A percentile compares a stretch with the other conserved stretches of the same genome.
phyloP scores from a whole-genome alignment of 2,329 filamentous ascomycete species.

The Stagonosporopsis vannaccii region DNA sequence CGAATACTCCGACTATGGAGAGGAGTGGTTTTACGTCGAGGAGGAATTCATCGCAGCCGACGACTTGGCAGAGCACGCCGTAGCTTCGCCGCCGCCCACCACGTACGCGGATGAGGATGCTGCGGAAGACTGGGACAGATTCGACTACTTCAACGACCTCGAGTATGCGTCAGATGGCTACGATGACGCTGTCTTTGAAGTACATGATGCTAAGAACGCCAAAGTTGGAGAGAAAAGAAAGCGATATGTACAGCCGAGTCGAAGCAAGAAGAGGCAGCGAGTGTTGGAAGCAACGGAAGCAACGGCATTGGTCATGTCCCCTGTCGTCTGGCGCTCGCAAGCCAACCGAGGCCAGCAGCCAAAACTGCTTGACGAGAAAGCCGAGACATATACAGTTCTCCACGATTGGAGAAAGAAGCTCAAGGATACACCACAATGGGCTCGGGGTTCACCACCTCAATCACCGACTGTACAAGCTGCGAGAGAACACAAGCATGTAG shows the following conservation, averaged over 20 bases:
- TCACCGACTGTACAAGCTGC: constrained; percentile 21
- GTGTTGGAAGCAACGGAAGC: constrained; percentile 2
- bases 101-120: constrained; percentile 42
- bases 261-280: constrained; percentile 39
- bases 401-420: constrained; percentile 55
- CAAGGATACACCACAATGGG: constrained; percentile 38
- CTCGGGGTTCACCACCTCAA: constrained; percentile 25
- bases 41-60: constrained; percentile 55
- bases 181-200: constrained; percentile 50
- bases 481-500: constrained; percentile 17
- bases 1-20: constrained; percentile 48
- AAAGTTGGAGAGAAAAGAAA: constrained; percentile 44
- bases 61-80: constrained; percentile 58
- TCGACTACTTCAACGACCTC: constrained; percentile 58
- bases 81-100: constrained; percentile 52
- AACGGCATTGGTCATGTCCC: constrained; percentile 30
- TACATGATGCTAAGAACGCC: constrained; percentile 27
- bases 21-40: constrained; percentile 58
- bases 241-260: constrained; percentile 23
- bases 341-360: constrained; percentile 30
- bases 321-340: constrained; percentile 47
- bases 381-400: constrained; percentile 50
- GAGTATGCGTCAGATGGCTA: constrained; percentile 58
- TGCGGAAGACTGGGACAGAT: constrained; percentile 55
- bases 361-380: constrained; percentile 38